Evolutionary conservation across 805 yeast genomes (phyloP).

Genomic region (Saturnispora silvae): DNA sequence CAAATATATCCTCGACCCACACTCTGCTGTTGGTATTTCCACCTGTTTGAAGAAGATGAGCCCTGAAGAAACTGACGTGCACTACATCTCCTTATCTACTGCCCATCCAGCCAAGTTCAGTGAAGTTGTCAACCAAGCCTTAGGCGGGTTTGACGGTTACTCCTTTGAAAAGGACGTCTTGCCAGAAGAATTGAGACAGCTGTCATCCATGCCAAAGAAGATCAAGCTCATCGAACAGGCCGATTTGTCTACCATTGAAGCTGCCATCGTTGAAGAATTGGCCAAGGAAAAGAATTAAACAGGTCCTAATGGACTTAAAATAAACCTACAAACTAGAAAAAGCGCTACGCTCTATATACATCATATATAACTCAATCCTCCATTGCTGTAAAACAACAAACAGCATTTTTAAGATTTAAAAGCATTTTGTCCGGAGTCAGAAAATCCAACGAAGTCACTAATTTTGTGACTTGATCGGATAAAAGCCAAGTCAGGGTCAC

Average conservation of each 20-base stretch:
- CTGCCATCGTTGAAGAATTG: slow-evolving; percentile 64
- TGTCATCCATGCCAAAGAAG: slow-evolving; percentile 64
- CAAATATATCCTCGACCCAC: slow-evolving; percentile 88
- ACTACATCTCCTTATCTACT: slow-evolving; percentile 75
- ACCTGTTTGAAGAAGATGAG: slow-evolving; percentile 58
- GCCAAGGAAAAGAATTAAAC: slow-evolving; percentile 28
- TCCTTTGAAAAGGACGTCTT: slow-evolving; percentile 81
- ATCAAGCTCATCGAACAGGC: slow-evolving; percentile 61
- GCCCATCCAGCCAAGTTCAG: slow-evolving; percentile 99
- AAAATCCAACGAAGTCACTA: too few species aligned
- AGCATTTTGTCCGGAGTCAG: too few species aligned
- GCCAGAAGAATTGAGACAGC: slow-evolving; percentile 74
- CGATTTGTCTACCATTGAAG: slow-evolving; percentile 64
- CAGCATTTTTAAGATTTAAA: too few species aligned
- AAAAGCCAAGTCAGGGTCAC: too few species aligned
- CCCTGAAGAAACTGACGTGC: slow-evolving; percentile 25
- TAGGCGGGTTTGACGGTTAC: slow-evolving; percentile 56
- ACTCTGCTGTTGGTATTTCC: slow-evolving; percentile 88
- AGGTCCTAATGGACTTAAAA: not conserved
- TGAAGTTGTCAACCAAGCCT: slow-evolving; percentile 84
- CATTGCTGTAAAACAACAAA: too few species aligned
- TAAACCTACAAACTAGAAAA: not conserved
- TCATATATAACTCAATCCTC: too few species aligned
- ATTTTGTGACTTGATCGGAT: too few species aligned
- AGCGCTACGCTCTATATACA: too few species aligned